Evolutionary conservation across 352 stramenopile genomes (phyloP), one percentile per base, ranked within the genome.

Genomic region (Phytophthora litchii): DNA sequence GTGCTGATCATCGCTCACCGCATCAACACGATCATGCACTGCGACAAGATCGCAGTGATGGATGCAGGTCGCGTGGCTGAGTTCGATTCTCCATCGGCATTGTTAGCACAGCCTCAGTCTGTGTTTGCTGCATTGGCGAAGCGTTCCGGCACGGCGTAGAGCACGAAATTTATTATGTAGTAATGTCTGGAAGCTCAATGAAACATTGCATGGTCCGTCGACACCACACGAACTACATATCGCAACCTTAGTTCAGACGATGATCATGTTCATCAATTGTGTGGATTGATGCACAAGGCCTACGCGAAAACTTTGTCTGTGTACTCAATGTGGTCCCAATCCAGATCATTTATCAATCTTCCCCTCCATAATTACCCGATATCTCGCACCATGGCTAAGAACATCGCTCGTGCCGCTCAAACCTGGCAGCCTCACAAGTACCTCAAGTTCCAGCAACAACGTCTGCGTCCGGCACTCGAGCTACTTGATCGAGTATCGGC

Each of bases 1-100:
- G 80, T 97, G 23, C 67, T 99, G 3, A 98, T 94, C 6, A 98
- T 99, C 57, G 95, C 96, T 2, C 95, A 98, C 63, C 74, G 95
- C n/a, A 77, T 98, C 16, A 91, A 97, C 54, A 98, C 94, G 3
- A 96, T 98, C 58, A 83, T 97, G 68, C 90, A 98, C 47, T 94
- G 84, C 65, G 87, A 98, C 59, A 76, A 83, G 38, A 81, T 98
- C 19, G 62, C 97, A 0, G 90, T 98, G 17, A 77, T 98, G 59
- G 85, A 97, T 54, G 75, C 88, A 41, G 90, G 91, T 6, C 67
- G 59, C 20, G 86, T 98, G 19, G 86, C 78, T 5, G 96, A 98
- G 67, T 97, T 94, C 65, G 94, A 94, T 55, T 73, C 86, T 25
- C 96, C 94, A 0, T 56, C 60, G 1, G 70, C 78, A 32, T 73